These are phyloP conservation scores for Ulota crispa DNA, from an alignment of 225 moss, liverwort and hornwort genomes.

Conservation along the genomic window DNA sequence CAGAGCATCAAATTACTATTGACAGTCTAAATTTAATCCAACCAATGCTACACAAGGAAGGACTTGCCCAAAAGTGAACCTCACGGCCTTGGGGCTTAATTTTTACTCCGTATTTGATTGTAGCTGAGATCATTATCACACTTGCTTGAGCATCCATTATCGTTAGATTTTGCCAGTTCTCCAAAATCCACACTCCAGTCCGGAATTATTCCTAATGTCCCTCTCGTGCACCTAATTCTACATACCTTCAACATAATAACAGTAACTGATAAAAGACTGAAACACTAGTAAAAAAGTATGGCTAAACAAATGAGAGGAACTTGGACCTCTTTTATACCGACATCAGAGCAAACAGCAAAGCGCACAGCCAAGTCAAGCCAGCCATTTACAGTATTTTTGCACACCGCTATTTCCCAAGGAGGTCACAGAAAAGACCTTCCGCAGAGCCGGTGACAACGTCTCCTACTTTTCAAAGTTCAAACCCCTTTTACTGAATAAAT, in stretches of 20 bases:
- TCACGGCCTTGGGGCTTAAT: no score
- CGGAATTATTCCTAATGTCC: not conserved
- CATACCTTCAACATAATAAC: not conserved
- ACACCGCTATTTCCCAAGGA: not conserved
- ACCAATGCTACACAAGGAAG: no score
- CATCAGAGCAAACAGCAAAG: conserved; percentile 13
- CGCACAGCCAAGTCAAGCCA: conserved; percentile 5
- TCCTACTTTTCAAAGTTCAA: not conserved
- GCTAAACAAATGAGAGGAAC: not conserved
- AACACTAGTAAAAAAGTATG: not conserved
- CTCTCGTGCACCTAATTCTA: not conserved
- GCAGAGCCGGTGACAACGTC: not conserved
- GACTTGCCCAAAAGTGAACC: no score
- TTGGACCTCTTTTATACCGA: not conserved
- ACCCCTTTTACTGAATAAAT: not conserved
- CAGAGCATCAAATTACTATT: no score
- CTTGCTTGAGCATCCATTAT: no score
- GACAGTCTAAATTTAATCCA: no score
- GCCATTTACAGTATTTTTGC: conserved; percentile 24
- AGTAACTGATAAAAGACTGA: not conserved
- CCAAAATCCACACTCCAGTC: no score
- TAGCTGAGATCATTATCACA: no score
- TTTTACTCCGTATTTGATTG: no score
- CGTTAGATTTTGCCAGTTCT: no score
- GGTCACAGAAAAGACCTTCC: not conserved